Evolutionary conservation across 179 eudicot genomes (phyloP).

Genomic region (Beta macrorhiza): DNA sequence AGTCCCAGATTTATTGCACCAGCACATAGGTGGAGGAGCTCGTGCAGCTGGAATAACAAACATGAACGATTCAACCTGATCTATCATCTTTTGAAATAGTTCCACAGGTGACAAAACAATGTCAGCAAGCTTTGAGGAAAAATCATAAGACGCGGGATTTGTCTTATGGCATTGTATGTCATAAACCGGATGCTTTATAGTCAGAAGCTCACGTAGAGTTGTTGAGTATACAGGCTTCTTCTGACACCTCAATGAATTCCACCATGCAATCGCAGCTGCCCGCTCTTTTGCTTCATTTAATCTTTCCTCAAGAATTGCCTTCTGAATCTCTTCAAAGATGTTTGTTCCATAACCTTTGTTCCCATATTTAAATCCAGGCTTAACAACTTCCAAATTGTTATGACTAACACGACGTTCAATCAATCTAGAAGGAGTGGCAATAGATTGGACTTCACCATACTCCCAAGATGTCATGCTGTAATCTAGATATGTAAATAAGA

Average conservation of each 20-base stretch:
- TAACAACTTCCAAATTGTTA: conserved; percentile 33
- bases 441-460: conserved; percentile 78
- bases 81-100: conserved; percentile 66
- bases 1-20: conserved; percentile 73
- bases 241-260: conserved; percentile 87
- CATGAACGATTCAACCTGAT: conserved; percentile 93
- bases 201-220: conserved; percentile 57
- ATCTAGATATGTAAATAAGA: conserved; percentile 78
- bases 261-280: conserved; percentile 86
- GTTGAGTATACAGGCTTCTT: conserved; percentile 72
- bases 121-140: conserved; percentile 74
- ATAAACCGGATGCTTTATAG: conserved; percentile 58
- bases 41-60: conserved; percentile 99
- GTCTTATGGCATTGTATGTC: conserved; percentile 47
- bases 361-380: conserved; percentile 38
- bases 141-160: conserved; percentile 40
- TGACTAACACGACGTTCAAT: conserved; percentile 53
- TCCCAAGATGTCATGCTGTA: conserved; percentile 94
- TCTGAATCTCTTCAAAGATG: conserved; percentile 87
- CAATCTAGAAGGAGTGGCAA: conserved; percentile 82
- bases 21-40: conserved; percentile 77
- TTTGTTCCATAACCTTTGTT: conserved; percentile 50
- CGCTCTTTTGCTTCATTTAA: conserved; percentile 68
- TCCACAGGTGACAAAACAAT: conserved; percentile 87
- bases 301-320: conserved; percentile 76